Evolutionary conservation across 2,329 filamentous ascomycete species (phyloP).

Genomic region (Fusarium globosum): DNA sequence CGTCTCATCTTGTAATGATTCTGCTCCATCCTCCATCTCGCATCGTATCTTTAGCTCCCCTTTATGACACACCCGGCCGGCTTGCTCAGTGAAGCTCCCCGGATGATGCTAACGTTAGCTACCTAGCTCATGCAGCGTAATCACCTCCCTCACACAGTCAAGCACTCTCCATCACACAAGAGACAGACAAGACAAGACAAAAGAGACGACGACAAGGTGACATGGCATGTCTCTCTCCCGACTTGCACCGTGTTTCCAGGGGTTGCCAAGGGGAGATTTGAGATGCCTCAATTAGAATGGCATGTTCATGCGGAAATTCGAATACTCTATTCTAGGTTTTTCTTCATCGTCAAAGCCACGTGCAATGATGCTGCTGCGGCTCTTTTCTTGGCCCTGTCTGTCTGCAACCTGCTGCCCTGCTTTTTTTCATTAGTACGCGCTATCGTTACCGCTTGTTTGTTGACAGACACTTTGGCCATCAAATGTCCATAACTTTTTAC

Average conservation of each 20-base stretch:
- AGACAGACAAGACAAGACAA: background rate
- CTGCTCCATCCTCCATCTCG: constrained; percentile 16
- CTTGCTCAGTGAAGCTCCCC: constrained; percentile 32
- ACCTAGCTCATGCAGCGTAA: constrained; percentile 13
- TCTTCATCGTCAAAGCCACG: constrained; percentile 33
- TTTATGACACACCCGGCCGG: constrained; percentile 25
- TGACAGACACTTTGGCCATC: constrained; percentile 25
- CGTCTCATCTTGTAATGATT: constrained; percentile 33
- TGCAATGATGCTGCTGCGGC: constrained; percentile 39
- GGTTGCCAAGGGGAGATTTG: constrained; percentile 32
- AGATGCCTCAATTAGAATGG: constrained; percentile 36
- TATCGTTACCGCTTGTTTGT: background rate
- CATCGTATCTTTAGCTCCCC: constrained; percentile 20
- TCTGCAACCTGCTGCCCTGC: background rate
- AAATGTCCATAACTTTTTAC: constrained; percentile 23
- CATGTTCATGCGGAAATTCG: constrained; percentile 30
- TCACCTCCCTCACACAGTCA: background rate
- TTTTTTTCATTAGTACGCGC: background rate
- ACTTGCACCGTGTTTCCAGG: constrained; percentile 3
- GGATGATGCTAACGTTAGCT: constrained; percentile 22
- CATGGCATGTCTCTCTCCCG: constrained; percentile 23
- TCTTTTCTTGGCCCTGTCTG: constrained; percentile 22
- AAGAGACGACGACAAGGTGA: constrained; percentile 7
- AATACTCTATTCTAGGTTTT: background rate
- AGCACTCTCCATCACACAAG: background rate